Base-by-base conservation (phyloP, 164 flowering plant species). In the Hamamelis virginiana region DNA sequence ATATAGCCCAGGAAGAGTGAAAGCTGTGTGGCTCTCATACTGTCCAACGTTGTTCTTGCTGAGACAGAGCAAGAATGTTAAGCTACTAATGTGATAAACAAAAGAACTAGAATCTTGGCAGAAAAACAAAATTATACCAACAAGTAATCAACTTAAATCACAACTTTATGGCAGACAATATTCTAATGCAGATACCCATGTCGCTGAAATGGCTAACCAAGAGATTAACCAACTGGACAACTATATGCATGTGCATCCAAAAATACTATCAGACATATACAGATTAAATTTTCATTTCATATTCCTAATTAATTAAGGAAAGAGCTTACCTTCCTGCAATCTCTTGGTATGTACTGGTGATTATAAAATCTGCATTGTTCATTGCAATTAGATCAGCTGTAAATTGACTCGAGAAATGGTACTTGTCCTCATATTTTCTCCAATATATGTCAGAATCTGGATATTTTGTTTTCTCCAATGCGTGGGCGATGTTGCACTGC, bases 331-430 rank as follows among this genome's bases (percentile, higher is more conserved):
- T 89, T 85, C 99, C 99, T 0, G 98, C 97, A 68, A 95, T 95
- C 78, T 92, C 97, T 76, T 95, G 98, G 75, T 89, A 95, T 56
- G 99, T 92, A 71, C 99, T 92, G 52, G 99, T 95, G 83, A 95
- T 92, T 48, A 95, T 92, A 75, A 95, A 95, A 82, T 95, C 99
- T 21, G 97, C 92, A 73, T 87, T 71, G 72, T 95, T 92, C 99
- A 95, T 92, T 66, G 99, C 96, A 62, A 95, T 77, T 14, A 92
- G 64, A 71, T 95, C 99, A 73, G 99, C 99, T 44, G 99, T 92
- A 81, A 95, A 92, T 71, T 95, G 99, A 72, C 96, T 86, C 25
- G 99, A 88, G 77, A 95, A 95, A 72, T 95, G 99, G 72, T 92
- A 92, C 73, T 91, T 91, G 4, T 89, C 94, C 15, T 95, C 99